A percentile compares a stretch with the other conserved stretches of the same genome.
phyloP scores from a whole-genome alignment of 2,329 filamentous ascomycete genomes.

The Grosmannia huntii region DNA sequence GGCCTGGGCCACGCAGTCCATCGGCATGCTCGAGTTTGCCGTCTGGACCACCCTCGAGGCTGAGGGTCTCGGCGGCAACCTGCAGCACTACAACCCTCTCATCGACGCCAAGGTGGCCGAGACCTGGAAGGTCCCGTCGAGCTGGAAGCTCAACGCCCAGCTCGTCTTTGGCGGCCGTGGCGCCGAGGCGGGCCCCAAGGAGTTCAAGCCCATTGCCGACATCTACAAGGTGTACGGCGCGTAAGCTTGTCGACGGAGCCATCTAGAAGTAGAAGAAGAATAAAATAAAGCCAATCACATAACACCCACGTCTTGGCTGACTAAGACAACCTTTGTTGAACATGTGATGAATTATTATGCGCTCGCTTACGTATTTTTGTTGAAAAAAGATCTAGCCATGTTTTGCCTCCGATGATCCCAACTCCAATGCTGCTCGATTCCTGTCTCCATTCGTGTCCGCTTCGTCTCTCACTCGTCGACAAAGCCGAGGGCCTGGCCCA shows the following conservation, averaged over 20 bases:
- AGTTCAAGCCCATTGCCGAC: constrained; percentile 50
- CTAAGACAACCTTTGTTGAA: background rate
- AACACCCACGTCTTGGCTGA: background rate
- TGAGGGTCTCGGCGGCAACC: constrained; percentile 75
- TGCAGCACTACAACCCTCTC: constrained; percentile 89
- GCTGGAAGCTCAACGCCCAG: constrained; percentile 71
- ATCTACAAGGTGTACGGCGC: constrained; percentile 21
- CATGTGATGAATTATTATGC: background rate
- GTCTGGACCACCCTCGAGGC: constrained; percentile 73
- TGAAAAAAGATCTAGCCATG: background rate
- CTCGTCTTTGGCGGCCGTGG: constrained; percentile 65
- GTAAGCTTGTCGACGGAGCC: background rate
- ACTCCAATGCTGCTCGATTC: background rate
- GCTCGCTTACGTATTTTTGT: background rate
- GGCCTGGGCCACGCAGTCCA: constrained; percentile 61
- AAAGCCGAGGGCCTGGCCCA: constrained; percentile 74
- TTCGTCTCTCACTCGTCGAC: constrained; percentile 36
- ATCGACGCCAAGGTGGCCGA: constrained; percentile 59
- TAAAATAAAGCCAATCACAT: background rate
- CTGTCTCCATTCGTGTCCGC: background rate
- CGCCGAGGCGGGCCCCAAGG: constrained; percentile 48
- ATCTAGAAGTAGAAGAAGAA: no score
- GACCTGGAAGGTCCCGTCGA: constrained; percentile 56
- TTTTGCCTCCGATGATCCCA: background rate
- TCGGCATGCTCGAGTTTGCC: constrained; percentile 70